Base-by-base conservation (phyloP, 148 eudicot species). In the Suaeda aralocaspica region DNA sequence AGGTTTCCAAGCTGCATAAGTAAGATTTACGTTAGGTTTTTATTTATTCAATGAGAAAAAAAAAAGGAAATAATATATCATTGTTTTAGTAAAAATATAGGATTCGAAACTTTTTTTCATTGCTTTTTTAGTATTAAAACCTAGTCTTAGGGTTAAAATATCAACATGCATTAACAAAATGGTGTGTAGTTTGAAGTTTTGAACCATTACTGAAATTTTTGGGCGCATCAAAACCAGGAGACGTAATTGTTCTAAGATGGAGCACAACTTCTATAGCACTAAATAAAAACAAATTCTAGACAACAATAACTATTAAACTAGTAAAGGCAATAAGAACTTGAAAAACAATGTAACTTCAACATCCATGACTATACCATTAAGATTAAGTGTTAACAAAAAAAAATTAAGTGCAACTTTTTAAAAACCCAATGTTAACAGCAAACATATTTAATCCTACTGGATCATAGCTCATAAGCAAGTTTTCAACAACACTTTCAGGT, bases 1-100 rank as follows among this genome's bases (percentile, higher is more conserved):
- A 94, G 85, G 73, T 91, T 97, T 57, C 97, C 98, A 79, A 91
- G 68, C 97, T 93, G 90, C 78, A 76, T 48, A 52, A 64, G 44
- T 11, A 64, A 10, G 18, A 18, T 14, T 36, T 16, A 51, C 34
- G 45, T 34, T 19, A 60, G 26, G 64, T 36, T 26, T 18, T 19
- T 36, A 3, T n/a, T 9, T 19, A 31, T 15, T 36, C 21, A 16
- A 9, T 58, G 8, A 5, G 16, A 1, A 3, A 49, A 14, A 0
- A 4, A 49, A 22, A 14, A 3, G 53, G 53, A 49, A 18, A 49
- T 36, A 36, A 8, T 8, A 36, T 4, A 36, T 36, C 60, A 25
- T 26, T 14, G 3, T 56, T 25, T 12, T 16, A 56, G 34, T 55
- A 21, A 51, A 51, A n/a, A n/a, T n/a, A n/a, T 9, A 21, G 0